phyloP scores from a whole-genome alignment of 2,329 filamentous ascomycete genomes.

The Xylaria sp. region DNA sequence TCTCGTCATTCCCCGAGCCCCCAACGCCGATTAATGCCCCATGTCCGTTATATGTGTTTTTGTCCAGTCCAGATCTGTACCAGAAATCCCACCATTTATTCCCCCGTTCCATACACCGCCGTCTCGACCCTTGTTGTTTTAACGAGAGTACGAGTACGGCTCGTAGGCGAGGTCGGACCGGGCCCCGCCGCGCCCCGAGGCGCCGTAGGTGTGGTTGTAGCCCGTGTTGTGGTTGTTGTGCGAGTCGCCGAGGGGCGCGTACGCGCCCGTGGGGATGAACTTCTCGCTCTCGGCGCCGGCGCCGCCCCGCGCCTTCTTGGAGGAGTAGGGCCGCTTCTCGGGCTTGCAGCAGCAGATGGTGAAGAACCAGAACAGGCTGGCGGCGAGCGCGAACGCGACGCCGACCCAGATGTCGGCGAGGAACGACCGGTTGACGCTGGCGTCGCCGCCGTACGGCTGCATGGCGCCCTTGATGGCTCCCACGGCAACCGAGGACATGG shows the following conservation, averaged over 20 bases:
- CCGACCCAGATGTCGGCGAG: slow-evolving; percentile 78
- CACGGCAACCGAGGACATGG: slow-evolving; percentile 70
- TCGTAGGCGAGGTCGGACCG: slow-evolving; percentile 63
- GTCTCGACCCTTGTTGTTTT: slow-evolving; percentile 30
- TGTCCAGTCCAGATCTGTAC: slow-evolving; percentile 2
- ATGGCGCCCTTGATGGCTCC: slow-evolving; percentile 68
- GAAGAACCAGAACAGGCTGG: slow-evolving; percentile 87
- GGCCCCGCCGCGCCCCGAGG: slow-evolving; percentile 44
- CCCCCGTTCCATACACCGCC: slow-evolving; percentile 2
- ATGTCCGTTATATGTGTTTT: slow-evolving; percentile 9
- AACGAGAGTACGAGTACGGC: slow-evolving; percentile 62
- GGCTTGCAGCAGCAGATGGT: slow-evolving; percentile 86
- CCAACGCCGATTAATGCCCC: slow-evolving; percentile 35
- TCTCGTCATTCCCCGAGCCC: slow-evolving; percentile 28
- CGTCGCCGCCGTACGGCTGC: slow-evolving; percentile 71
- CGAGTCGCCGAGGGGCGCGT: slow-evolving; percentile 49
- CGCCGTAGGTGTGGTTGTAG: slow-evolving; percentile 45
- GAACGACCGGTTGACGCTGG: slow-evolving; percentile 68
- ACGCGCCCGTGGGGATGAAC: slow-evolving; percentile 47
- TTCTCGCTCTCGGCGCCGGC: slow-evolving; percentile 53
- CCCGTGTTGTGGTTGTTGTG: slow-evolving; percentile 41
- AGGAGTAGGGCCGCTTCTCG: slow-evolving; percentile 51
- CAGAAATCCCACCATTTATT: background rate
- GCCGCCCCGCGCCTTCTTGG: slow-evolving; percentile 30
- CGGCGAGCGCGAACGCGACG: slow-evolving; percentile 73